Evolutionary conservation across 2,329 filamentous ascomycete species (phyloP).

Genomic region (Phialophora macrospora): DNA sequence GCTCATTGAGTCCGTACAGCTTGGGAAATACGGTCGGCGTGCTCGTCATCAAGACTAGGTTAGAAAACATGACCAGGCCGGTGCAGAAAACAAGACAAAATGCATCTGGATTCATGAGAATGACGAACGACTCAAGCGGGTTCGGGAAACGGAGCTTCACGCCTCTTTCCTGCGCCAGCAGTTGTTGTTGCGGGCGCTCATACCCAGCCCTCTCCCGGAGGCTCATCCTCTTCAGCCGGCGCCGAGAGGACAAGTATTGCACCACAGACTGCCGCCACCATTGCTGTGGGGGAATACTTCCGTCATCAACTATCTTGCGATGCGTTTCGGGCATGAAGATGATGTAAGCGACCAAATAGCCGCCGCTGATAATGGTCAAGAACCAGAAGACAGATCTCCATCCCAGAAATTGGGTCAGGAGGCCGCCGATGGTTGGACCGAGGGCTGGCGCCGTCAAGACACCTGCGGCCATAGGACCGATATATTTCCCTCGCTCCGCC

Average conservation of each 20-base stretch:
- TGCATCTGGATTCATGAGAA: constrained; percentile 20
- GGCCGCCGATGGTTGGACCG: constrained; percentile 58
- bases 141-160: constrained; percentile 23
- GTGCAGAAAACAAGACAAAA: constrained; percentile 19
- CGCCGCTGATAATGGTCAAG: constrained; percentile 53
- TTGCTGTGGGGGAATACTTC: constrained; percentile 44
- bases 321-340: constrained; percentile 47
- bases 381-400: constrained; percentile 63
- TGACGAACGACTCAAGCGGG: constrained; percentile 21
- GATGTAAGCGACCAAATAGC: constrained; percentile 38
- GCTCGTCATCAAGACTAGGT: constrained; percentile 16
- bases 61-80: constrained; percentile 20
- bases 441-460: constrained; percentile 52
- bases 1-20: constrained; percentile 18
- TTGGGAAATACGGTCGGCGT: constrained; percentile 21
- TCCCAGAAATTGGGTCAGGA: constrained; percentile 54
- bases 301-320: constrained; percentile 48
- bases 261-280: constrained; percentile 24
- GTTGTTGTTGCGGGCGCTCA: not conserved
- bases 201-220: constrained; percentile 14
- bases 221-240: constrained; percentile 20
- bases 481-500: constrained; percentile 50
- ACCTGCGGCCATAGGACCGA: constrained; percentile 45
- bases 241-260: constrained; percentile 20
- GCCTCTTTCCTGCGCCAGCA: constrained; percentile 7